phyloP scores from a whole-genome alignment of 2,329 filamentous ascomycete genomes.

The Colletotrichum sp. region DNA sequence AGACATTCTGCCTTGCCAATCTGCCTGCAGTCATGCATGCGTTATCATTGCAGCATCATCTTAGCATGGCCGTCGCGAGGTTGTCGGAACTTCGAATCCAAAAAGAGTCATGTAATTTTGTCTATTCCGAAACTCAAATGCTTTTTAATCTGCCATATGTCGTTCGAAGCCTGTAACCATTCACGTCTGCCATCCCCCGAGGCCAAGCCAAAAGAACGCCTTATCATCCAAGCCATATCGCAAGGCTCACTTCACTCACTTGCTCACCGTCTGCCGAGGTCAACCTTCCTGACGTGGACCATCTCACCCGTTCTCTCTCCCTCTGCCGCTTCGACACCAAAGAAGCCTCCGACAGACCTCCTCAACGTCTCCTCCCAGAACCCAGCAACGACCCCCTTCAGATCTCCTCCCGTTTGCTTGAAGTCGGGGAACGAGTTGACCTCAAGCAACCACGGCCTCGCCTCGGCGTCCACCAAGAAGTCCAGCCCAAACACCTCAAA shows the following conservation, averaged over 20 bases:
- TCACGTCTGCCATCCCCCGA: background rate
- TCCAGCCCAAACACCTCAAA: slow-evolving; percentile 95
- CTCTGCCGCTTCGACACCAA: slow-evolving; percentile 41
- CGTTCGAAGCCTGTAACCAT: background rate
- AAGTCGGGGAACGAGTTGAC: slow-evolving; percentile 98
- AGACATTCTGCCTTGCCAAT: background rate
- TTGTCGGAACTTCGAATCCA: background rate
- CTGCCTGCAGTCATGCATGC: background rate
- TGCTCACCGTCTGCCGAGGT: slow-evolving; percentile 52
- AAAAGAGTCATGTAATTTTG: background rate
- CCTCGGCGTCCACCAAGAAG: slow-evolving; percentile 76
- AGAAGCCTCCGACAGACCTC: slow-evolving; percentile 71
- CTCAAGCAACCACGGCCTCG: slow-evolving; percentile 79
- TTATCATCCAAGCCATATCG: background rate
- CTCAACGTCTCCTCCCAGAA: slow-evolving; percentile 79
- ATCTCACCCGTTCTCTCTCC: slow-evolving; percentile 40
- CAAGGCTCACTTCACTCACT: slow-evolving; percentile 22
- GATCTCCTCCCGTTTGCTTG: slow-evolving; percentile 81
- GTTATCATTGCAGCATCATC: background rate
- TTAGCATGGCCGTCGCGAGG: background rate
- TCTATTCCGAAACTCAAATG: background rate
- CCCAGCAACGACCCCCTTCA: slow-evolving; percentile 73
- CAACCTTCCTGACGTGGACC: slow-evolving; percentile 57
- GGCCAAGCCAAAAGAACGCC: background rate
- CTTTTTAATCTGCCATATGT: background rate